phyloP scores from a whole-genome alignment of 306 rosid species.

The Cucurbita maxima region DNA sequence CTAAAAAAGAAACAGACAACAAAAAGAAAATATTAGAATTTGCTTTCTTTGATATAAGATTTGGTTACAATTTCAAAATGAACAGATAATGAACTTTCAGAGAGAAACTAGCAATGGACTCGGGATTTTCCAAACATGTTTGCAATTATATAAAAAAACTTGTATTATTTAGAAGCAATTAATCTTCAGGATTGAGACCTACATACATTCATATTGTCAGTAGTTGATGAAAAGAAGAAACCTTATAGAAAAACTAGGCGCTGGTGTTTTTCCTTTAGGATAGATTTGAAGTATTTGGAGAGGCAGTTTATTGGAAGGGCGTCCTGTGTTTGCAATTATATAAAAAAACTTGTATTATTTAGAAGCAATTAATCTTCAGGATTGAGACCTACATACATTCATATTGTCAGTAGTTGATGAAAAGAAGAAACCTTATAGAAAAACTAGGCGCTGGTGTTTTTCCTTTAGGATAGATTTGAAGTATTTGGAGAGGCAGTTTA shows the following conservation, averaged over 20 bases:
- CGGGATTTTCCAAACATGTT: background rate
- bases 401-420: background rate
- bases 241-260: background rate
- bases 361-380: background rate
- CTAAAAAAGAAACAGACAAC: constrained; percentile 20
- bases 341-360: too few species aligned
- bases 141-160: background rate
- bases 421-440: background rate
- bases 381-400: background rate
- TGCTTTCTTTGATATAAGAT: background rate
- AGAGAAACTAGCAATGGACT: background rate
- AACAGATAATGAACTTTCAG: background rate
- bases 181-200: background rate
- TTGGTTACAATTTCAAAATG: background rate
- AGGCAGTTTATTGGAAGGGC: background rate
- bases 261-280: background rate
- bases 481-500: background rate
- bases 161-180: background rate
- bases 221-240: background rate
- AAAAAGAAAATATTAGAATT: background rate
- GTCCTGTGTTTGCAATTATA: too few species aligned
- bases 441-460: background rate
- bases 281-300: background rate
- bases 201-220: background rate
- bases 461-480: background rate